These are phyloP conservation scores for Aspergillus coremiiformis DNA, from an alignment of 495 filamentous ascomycete species.

Conservation along the genomic window DNA sequence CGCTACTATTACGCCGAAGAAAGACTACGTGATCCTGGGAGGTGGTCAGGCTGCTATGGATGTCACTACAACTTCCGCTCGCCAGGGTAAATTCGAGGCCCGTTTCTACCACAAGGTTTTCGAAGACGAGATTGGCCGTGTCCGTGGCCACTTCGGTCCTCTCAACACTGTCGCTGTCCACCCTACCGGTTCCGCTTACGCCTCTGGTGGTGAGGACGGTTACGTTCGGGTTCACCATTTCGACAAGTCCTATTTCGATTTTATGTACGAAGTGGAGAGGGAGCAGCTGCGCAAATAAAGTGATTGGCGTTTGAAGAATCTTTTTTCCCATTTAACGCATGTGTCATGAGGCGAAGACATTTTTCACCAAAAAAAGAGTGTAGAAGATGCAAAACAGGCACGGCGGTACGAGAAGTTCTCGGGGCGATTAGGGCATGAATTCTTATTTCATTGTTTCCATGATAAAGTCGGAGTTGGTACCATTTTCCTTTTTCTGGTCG, in stretches of 20 bases:
- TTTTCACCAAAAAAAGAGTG: constrained; percentile 21
- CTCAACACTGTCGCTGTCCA: constrained; percentile 85
- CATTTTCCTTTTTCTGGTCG: constrained; percentile 29
- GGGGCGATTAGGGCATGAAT: constrained; percentile 34
- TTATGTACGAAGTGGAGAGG: constrained; percentile 96
- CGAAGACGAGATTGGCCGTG: constrained; percentile 95
- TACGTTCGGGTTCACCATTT: constrained; percentile 99
- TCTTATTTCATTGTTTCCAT: constrained; percentile 40
- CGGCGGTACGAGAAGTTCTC: constrained; percentile 26
- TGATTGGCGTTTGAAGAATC: constrained; percentile 10
- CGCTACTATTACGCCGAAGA: constrained; percentile 85
- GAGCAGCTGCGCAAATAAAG: constrained; percentile 43
- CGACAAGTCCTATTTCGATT: constrained; percentile 97
- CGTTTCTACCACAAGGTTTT: constrained; percentile 99
- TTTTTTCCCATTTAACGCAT: constrained; percentile 23
- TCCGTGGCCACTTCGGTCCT: constrained; percentile 93
- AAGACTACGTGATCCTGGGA: constrained; percentile 94
- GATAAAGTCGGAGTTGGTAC: constrained; percentile 44
- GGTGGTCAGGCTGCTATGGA: constrained; percentile 99
- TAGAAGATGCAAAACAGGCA: constrained; percentile 18
- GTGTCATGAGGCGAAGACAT: constrained; percentile 38
- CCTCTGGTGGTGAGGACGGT: constrained; percentile 92
- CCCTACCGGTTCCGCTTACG: constrained; percentile 83
- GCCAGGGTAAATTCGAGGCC: constrained; percentile 98
- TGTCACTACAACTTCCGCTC: constrained; percentile 87